Base-by-base conservation (phyloP, 345 rosid genomes). In the Arabidopsis arenosa region DNA sequence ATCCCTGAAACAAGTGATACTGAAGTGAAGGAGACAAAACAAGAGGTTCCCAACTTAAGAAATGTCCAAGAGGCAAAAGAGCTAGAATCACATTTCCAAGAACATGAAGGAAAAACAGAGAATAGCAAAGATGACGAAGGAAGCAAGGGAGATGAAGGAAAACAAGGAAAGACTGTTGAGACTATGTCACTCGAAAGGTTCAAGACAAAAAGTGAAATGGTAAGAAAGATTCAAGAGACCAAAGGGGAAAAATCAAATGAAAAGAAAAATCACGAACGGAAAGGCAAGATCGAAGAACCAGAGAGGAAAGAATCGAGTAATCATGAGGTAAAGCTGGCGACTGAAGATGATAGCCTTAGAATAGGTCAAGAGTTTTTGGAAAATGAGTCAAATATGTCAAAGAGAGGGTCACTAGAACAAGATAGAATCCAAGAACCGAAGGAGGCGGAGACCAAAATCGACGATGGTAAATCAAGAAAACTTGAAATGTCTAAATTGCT, bases 341-440 rank as follows among this genome's bases (percentile, higher is more conserved):
- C n/a, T 14, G 59, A 66, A 56, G 51, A 74, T 39, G 66, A 47
- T 26, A 56, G 35, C 15, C 64, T 39, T 39, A 40, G 17, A 39
- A 6, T 61, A 41, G 70, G 56, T 14, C 45, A 41, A 52, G 68
- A 68, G 2, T 0, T 18, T 41, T 13, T 52, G 39, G 56, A 61
- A 60, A 75, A 41, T 9, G 63, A 33, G n/a, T 5, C 62, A 54
- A 33, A 9, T 54, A 30, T 21, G 15, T 54, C 71, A 52, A 68
- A 68, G 47, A 68, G 55, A 41, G 21, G 10, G 32, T 44, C 36
- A 75, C 53, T 66, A 61, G 41, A 59, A 36, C 53, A 57, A 66
- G 78, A 47, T 37, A 57, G 10, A 5, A 1, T 36, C 35, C 78
- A 48, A 66, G 35, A 74, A 57, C 33, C 37, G 2, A 58, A 13